Evolutionary conservation across 176 grass and related monocot species (phyloP), one percentile per base, ranked within the genome.

Genomic region (Cenchrus fungigraminus): DNA sequence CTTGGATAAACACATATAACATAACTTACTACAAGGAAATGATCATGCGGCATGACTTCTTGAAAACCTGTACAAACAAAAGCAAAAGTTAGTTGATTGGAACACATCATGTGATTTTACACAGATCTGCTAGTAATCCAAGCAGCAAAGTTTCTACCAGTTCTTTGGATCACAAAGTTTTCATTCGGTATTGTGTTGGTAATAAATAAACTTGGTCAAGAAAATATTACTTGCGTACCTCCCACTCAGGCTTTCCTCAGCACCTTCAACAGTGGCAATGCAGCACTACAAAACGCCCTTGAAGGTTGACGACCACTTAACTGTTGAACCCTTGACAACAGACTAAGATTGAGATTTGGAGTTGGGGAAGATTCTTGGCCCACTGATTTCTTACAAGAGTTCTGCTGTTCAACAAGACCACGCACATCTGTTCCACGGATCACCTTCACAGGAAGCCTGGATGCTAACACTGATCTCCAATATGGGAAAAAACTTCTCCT

Each of bases 271-370:
- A 81, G 32, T 68, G 34, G 54, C 13, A 70, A 56, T 43, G 65
- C 65, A 81, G 52, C 65, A 56, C 50, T 81, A 29, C 34, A 40
- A 69, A 81, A 81, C 54, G 42, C 8, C 34, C 79, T 81, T 69
- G 34, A 45, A 12, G 58, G 20, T 60, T 70, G 64, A 31, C 22
- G 53, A 22, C 14, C 43, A 70, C 64, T 57, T 4, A 42, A 12
- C 4, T 70, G 17, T 20, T 9, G 20, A 40, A 45, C 56, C 12
- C 19, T 57, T 28, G 11, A 51, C 20, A 25, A 19, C 46, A 42
- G 12, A 81, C 51, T 5, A 52, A 5, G 63, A 22, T 81, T 66
- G n/a, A 31, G 46, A 67, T 49, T 6, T 65, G 14, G 78, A 51
- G 32, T 20, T 49, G 8, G 62, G 16, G 7, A 34, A 53, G 78